These are phyloP conservation scores for Closterium sp. DNA, from an alignment of 139 green algal genomes.

Conservation along the genomic window DNA sequence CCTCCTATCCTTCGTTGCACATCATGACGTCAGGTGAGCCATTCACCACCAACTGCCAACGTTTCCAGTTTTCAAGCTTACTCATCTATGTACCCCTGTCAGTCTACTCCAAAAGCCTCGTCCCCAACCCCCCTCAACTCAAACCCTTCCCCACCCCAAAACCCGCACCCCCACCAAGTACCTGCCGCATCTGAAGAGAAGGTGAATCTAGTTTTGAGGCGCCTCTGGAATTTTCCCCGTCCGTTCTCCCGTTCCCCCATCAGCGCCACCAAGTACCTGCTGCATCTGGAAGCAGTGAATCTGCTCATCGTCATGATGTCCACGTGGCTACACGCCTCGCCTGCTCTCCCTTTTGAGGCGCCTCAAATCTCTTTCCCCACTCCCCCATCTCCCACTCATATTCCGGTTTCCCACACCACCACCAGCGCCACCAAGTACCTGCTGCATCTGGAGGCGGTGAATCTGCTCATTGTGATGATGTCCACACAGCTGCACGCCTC, in stretches of 20 bases:
- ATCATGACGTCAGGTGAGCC: constrained; percentile 22
- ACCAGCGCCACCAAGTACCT: constrained; percentile 62
- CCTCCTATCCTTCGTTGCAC: constrained; percentile 34
- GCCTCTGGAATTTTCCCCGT: too few relatives aligned
- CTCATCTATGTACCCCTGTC: too few relatives aligned
- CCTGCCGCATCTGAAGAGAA: constrained; percentile 70
- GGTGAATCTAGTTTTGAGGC: constrained; percentile 61
- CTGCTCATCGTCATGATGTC: constrained; percentile 66
- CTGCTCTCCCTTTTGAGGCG: too few relatives aligned
- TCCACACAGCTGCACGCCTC: constrained; percentile 74
- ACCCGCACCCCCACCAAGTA: constrained; percentile 57
- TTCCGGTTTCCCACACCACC: background rate
- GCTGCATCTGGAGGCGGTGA: constrained; percentile 67
- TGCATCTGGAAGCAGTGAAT: constrained; percentile 68
- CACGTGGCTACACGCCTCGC: constrained; percentile 73
- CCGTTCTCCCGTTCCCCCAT: background rate
- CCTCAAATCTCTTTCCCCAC: too few relatives aligned
- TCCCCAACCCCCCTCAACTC: background rate
- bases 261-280: constrained; percentile 63
- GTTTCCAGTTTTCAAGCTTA: too few relatives aligned
- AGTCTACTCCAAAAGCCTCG: too few relatives aligned
- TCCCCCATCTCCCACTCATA: too few relatives aligned
- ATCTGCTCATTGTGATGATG: constrained; percentile 64
- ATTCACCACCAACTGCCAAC: background rate
- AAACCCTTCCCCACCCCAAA: too few relatives aligned